phyloP scores from a whole-genome alignment of 1,139 yeast genomes.

The Taphrina wiesneri region DNA sequence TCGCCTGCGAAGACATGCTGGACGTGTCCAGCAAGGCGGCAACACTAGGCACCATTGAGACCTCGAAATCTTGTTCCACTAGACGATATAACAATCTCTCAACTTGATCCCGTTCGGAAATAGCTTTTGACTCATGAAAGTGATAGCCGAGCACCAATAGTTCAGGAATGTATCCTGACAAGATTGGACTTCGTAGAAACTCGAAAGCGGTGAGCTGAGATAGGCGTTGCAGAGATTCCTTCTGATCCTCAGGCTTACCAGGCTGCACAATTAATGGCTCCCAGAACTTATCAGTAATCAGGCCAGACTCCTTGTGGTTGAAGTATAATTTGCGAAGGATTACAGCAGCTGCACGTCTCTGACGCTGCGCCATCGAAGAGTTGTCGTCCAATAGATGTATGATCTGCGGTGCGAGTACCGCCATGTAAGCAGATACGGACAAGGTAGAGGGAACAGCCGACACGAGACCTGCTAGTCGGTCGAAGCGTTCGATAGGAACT shows the following conservation, averaged over 20 bases:
- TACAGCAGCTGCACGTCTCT: neutral
- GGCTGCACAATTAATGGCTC: neutral
- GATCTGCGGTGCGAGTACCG: constrained; percentile 11
- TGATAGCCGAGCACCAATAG: neutral
- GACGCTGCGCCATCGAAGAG: neutral
- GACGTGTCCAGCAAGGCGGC: neutral
- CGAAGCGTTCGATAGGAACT: constrained; percentile 12
- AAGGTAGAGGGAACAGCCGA: constrained; percentile 11
- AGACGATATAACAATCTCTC: constrained; percentile 5
- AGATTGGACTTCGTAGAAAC: neutral
- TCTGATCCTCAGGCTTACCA: neutral
- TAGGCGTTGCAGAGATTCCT: neutral
- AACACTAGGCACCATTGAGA: neutral
- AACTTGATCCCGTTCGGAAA: neutral
- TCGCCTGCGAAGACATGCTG: neutral
- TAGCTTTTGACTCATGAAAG: neutral
- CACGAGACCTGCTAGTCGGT: constrained; percentile 5
- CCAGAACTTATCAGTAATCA: neutral
- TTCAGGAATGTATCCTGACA: neutral
- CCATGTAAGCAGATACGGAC: neutral
- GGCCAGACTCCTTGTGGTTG: neutral
- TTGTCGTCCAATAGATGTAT: constrained; percentile 1
- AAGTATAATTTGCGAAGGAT: neutral
- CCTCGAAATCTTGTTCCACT: neutral
- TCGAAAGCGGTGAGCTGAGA: neutral